Evolutionary conservation across 2,329 filamentous ascomycete species (phyloP).

Genomic region (Apiospora rasikravindrae): DNA sequence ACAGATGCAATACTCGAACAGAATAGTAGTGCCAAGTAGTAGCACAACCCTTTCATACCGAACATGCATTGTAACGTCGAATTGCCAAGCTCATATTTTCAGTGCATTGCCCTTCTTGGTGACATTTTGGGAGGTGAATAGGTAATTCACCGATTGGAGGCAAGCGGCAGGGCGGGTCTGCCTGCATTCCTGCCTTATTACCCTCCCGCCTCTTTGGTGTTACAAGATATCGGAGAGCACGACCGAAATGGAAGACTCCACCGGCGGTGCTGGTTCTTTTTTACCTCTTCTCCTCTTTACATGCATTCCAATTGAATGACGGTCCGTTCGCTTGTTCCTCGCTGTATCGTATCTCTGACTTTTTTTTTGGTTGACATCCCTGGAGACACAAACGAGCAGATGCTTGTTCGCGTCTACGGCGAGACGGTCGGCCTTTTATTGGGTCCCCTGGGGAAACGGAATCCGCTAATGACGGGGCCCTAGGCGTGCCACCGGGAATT

Average conservation of each 20-base stretch:
- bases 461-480: background rate
- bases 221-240: background rate
- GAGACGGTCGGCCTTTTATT: slow-evolving; percentile 2
- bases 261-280: background rate
- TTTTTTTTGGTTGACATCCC: background rate
- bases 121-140: background rate
- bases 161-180: background rate
- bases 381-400: background rate
- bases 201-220: background rate
- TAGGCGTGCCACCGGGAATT: background rate
- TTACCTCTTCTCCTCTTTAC: background rate
- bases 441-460: background rate
- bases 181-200: background rate
- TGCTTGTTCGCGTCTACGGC: background rate
- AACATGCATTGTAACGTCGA: background rate
- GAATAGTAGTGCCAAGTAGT: background rate
- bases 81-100: background rate
- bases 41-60: background rate
- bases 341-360: background rate
- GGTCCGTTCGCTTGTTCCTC: background rate
- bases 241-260: background rate
- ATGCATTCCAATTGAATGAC: background rate
- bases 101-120: background rate
- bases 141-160: slow-evolving; percentile 5
- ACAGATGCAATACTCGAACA: background rate